These are phyloP conservation scores for Trichoderma guizhouense DNA, from an alignment of 2,329 filamentous ascomycete species.

Conservation along the genomic window DNA sequence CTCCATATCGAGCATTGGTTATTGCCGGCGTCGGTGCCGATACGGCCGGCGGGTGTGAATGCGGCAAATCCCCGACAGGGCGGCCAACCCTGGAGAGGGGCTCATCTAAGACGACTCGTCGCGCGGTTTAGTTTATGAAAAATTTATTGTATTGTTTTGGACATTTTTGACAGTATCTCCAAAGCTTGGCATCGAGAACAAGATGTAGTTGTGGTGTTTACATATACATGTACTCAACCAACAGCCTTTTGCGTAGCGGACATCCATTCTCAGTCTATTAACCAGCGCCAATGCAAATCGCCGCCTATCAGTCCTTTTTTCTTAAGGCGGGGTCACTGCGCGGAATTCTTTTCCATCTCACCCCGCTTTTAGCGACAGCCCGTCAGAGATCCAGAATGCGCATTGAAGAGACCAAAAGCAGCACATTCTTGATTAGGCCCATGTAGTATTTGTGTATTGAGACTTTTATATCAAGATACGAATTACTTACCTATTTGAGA, in stretches of 20 bases:
- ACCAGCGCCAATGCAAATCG: background rate
- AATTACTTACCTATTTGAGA: background rate
- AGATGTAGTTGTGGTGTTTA: background rate
- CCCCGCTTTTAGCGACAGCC: background rate
- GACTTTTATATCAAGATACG: background rate
- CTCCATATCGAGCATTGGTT: background rate
- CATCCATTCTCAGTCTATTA: background rate
- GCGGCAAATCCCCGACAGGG: background rate
- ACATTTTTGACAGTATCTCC: background rate
- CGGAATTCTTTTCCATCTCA: background rate
- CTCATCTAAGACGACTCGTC: background rate
- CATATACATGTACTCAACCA: background rate
- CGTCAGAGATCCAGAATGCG: background rate
- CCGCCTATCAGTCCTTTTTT: background rate
- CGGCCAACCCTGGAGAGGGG: background rate
- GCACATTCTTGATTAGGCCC: background rate
- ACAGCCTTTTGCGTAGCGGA: background rate
- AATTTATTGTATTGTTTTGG: background rate
- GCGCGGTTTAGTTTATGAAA: rapidly evolving
- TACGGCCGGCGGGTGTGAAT: background rate
- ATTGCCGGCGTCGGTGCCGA: constrained; percentile 9
- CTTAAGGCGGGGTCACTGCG: background rate
- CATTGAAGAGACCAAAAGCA: background rate
- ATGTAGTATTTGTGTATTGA: background rate
- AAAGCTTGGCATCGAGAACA: background rate